phyloP scores from a whole-genome alignment of 805 yeast species.

The Nakazawaea siamensis region DNA sequence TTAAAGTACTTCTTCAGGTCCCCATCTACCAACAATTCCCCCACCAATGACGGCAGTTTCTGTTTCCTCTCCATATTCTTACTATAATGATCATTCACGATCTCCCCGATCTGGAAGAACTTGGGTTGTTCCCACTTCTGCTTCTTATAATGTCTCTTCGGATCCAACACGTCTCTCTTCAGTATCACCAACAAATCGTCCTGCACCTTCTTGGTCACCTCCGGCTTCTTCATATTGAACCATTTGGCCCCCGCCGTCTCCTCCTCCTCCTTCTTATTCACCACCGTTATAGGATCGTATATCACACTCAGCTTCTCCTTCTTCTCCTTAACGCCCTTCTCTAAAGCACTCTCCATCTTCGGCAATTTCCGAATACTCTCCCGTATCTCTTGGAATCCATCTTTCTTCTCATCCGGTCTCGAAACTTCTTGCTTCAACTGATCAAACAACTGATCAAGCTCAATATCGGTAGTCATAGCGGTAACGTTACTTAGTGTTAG shows the following conservation, averaged over 20 bases:
- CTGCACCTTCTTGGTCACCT: constrained; percentile 60
- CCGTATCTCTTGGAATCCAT: constrained; percentile 25
- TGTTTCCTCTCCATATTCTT: constrained; percentile 59
- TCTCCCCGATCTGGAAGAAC: constrained; percentile 82
- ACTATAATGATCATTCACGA: constrained; percentile 69
- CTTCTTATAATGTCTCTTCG: constrained; percentile 90
- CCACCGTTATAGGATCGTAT: constrained; percentile 37
- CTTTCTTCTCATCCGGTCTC: neutral
- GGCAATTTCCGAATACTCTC: constrained; percentile 28
- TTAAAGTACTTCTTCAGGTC: constrained; percentile 71
- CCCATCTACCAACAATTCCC: constrained; percentile 71
- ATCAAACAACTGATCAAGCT: constrained; percentile 26
- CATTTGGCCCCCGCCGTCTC: constrained; percentile 44
- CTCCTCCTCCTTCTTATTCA: constrained; percentile 11
- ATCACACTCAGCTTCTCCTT: constrained; percentile 20
- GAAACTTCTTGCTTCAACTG: constrained; percentile 15
- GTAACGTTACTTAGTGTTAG: neutral
- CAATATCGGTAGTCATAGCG: neutral
- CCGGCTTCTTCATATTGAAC: constrained; percentile 76
- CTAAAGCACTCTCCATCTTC: constrained; percentile 28
- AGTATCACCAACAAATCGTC: constrained; percentile 73
- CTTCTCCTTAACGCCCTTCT: constrained; percentile 12
- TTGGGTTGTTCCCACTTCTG: constrained; percentile 74
- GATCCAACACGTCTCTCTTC: constrained; percentile 88
- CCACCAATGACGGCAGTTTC: constrained; percentile 72